Evolutionary conservation across 2,329 filamentous ascomycete species (phyloP).

Genomic region (Aaosphaeria pasadenensis): DNA sequence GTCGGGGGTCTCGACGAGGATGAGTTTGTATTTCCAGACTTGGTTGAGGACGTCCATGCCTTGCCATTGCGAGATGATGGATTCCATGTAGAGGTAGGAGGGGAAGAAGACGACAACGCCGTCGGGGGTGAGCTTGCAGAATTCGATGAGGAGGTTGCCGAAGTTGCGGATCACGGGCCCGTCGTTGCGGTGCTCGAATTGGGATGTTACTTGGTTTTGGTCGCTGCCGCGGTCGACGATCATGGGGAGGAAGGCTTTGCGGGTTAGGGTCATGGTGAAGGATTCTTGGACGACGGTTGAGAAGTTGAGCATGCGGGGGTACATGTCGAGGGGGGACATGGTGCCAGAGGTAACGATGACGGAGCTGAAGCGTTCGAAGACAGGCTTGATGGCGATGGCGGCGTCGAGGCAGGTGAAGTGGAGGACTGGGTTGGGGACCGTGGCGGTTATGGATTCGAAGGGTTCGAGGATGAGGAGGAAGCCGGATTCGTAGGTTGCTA

Average conservation of each 20-base stretch:
- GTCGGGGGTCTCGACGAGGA: constrained; percentile 95
- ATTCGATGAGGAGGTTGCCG: constrained; percentile 88
- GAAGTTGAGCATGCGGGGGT: constrained; percentile 97
- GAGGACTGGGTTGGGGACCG: constrained; percentile 92
- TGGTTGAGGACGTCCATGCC: constrained; percentile 96
- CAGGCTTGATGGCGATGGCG: constrained; percentile 95
- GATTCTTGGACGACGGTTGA: constrained; percentile 91
- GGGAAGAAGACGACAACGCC: constrained; percentile 99
- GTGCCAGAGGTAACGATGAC: constrained; percentile 98
- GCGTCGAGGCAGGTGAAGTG: constrained; percentile 97
- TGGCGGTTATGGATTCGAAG: constrained; percentile 91
- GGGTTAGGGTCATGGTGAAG: constrained; percentile 92
- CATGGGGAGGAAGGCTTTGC: constrained; percentile 95
- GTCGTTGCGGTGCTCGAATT: constrained; percentile 94
- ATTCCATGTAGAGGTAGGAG: constrained; percentile 98
- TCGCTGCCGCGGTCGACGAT: constrained; percentile 94
- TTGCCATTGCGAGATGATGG: constrained; percentile 98
- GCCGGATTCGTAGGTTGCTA: constrained; percentile 94
- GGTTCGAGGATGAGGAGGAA: constrained; percentile 97
- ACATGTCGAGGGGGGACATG: constrained; percentile 96
- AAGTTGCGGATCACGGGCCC: constrained; percentile 97
- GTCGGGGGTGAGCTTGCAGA: constrained; percentile 92
- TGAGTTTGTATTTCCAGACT: constrained; percentile 99
- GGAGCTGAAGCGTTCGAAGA: constrained; percentile 95
- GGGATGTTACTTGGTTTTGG: constrained; percentile 87